phyloP scores from a whole-genome alignment of 805 yeast species.

The Wickerhamiella siamensis region DNA sequence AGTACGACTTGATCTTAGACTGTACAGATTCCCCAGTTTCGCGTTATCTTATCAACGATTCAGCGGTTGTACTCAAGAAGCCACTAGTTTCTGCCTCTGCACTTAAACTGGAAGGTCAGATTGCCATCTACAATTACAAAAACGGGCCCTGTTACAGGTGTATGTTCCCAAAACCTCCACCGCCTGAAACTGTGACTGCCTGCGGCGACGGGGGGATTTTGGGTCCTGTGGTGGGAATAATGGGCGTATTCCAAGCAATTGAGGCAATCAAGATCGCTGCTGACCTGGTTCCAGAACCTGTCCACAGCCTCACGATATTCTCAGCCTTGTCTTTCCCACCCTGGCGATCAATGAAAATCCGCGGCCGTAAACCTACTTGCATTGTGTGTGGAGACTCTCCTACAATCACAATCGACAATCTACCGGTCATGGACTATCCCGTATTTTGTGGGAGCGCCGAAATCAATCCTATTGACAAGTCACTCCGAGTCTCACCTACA shows the following conservation, averaged over 20 bases:
- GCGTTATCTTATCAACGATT: slow-evolving; percentile 76
- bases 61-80: slow-evolving; percentile 49
- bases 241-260: slow-evolving; percentile 79
- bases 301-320: slow-evolving; percentile 48
- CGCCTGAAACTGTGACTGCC: slow-evolving; percentile 63
- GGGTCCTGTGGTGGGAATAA: slow-evolving; percentile 90
- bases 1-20: slow-evolving; percentile 69
- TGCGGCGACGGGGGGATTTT: slow-evolving; percentile 90
- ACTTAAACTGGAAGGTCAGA: slow-evolving; percentile 78
- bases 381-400: slow-evolving; percentile 46
- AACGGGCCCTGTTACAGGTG: slow-evolving; percentile 90
- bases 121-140: slow-evolving; percentile 57
- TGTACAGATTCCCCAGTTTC: slow-evolving; percentile 91
- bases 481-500: slow-evolving; percentile 25
- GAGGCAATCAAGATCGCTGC: slow-evolving; percentile 69
- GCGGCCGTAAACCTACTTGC: slow-evolving; percentile 50
- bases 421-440: slow-evolving; percentile 46
- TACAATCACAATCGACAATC: slow-evolving; percentile 32
- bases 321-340: slow-evolving; percentile 39
- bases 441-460: slow-evolving; percentile 56
- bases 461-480: slow-evolving; percentile 37
- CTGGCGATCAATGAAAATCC: slow-evolving; percentile 64
- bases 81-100: slow-evolving; percentile 90
- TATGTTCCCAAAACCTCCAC: slow-evolving; percentile 80
- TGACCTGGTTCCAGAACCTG: slow-evolving; percentile 37